These are phyloP conservation scores for Glarea lozoyensis DNA, from an alignment of 495 filamentous ascomycete species.

Conservation along the genomic window DNA sequence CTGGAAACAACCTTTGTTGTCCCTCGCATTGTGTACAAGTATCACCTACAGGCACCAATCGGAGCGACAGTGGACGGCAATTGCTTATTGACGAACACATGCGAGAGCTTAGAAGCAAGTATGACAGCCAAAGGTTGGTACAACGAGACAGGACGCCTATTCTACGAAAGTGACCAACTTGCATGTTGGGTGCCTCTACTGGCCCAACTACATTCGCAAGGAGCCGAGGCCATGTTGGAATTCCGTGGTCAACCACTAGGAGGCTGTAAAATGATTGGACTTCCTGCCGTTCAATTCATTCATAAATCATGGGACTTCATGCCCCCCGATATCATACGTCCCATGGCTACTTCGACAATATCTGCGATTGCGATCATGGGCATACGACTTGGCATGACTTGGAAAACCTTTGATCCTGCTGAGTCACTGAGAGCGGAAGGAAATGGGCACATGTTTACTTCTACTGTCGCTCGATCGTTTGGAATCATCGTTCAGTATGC, in stretches of 20 bases:
- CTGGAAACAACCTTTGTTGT: slow-evolving; percentile 19
- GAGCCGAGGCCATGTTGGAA: not conserved
- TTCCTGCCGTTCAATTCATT: slow-evolving; percentile 2
- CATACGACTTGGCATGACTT: slow-evolving; percentile 26
- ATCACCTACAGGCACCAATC: not conserved
- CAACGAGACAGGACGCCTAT: not conserved
- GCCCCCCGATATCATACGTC: slow-evolving; percentile 3
- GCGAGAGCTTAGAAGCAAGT: not conserved
- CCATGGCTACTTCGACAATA: slow-evolving; percentile 18
- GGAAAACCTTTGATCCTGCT: slow-evolving; percentile 24
- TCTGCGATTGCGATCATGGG: slow-evolving; percentile 24
- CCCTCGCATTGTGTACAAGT: not conserved
- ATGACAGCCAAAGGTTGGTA: not conserved
- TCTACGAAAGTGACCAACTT: slow-evolving; percentile 1
- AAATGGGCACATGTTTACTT: slow-evolving; percentile 23
- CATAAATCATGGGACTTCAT: slow-evolving; percentile 9
- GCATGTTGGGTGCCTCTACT: slow-evolving; percentile 3
- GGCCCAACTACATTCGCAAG: not conserved
- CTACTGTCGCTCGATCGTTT: slow-evolving; percentile 21
- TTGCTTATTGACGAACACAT: not conserved
- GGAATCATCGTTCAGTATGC: slow-evolving; percentile 22
- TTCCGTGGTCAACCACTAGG: not conserved
- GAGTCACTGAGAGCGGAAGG: slow-evolving; percentile 26
- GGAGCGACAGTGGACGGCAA: not conserved
- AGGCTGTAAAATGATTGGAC: not conserved